These are phyloP conservation scores for Scheffersomyces cryptocercus DNA, from an alignment of 1,139 yeast species.

Conservation along the genomic window DNA sequence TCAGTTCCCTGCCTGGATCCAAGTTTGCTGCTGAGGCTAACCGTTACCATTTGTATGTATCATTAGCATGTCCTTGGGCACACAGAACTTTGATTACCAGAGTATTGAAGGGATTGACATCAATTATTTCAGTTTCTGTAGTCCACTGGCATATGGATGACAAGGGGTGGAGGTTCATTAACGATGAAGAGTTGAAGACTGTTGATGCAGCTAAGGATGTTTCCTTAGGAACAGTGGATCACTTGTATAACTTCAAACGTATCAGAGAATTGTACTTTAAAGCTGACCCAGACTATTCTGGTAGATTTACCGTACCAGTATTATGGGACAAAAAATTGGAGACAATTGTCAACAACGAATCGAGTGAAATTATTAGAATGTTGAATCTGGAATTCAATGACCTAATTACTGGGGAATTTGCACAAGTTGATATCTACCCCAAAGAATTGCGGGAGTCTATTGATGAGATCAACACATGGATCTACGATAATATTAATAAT, in stretches of 20 bases:
- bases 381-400: slow-evolving; percentile 68
- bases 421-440: slow-evolving; percentile 67
- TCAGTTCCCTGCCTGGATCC: slow-evolving; percentile 61
- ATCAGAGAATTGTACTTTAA: slow-evolving; percentile 72
- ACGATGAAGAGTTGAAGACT: slow-evolving; percentile 25
- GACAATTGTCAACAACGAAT: slow-evolving; percentile 88
- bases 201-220: slow-evolving; percentile 33
- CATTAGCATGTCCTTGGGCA: slow-evolving; percentile 95
- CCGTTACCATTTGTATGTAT: slow-evolving; percentile 86
- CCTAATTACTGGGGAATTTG: slow-evolving; percentile 37
- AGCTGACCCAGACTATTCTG: slow-evolving; percentile 73
- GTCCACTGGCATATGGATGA: slow-evolving; percentile 88
- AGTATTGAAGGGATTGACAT: slow-evolving; percentile 72
- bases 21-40: slow-evolving; percentile 71
- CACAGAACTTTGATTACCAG: slow-evolving; percentile 81
- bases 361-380: slow-evolving; percentile 85
- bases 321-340: slow-evolving; percentile 83
- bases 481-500: slow-evolving; percentile 82
- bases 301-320: slow-evolving; percentile 89
- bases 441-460: slow-evolving; percentile 51
- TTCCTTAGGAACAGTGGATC: slow-evolving; percentile 65
- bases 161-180: slow-evolving; percentile 82
- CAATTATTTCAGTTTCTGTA: slow-evolving; percentile 64
- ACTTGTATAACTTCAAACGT: slow-evolving; percentile 57
- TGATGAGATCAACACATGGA: slow-evolving; percentile 82